phyloP scores from a whole-genome alignment of 78 protist genomes.

The Dictyostelium intermedium region DNA sequence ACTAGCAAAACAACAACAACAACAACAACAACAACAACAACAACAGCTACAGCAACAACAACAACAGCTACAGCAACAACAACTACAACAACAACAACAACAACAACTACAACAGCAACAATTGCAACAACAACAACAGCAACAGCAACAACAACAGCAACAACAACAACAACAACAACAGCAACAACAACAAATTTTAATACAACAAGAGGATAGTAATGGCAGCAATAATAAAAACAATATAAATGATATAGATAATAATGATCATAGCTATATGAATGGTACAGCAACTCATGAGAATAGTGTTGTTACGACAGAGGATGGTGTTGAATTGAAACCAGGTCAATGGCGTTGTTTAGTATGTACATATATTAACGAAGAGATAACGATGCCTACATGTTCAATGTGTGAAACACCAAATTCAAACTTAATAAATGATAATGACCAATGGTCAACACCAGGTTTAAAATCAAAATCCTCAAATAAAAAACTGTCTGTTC shows the following conservation, averaged over 20 bases:
- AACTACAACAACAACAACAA: background rate
- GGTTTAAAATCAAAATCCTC: background rate
- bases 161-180: background rate
- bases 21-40: background rate
- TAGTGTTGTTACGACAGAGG: background rate
- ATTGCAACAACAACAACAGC: too few relatives aligned
- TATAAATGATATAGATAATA: background rate
- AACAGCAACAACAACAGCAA: background rate
- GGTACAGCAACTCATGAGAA: background rate
- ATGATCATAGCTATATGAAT: background rate
- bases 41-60: background rate
- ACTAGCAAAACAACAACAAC: background rate
- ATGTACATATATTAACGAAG: constrained; percentile 56
- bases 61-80: background rate
- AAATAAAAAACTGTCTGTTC: constrained; percentile 45
- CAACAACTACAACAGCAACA: background rate
- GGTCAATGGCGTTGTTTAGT: constrained; percentile 65
- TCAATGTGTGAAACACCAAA: constrained; percentile 41
- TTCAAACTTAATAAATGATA: background rate
- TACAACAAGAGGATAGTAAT: background rate
- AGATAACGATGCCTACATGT: background rate
- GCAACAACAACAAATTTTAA: background rate
- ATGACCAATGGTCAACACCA: background rate
- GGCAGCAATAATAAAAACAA: background rate
- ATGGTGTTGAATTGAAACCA: constrained; percentile 14